These are phyloP conservation scores for Tilletia setariae DNA, from an alignment of 1,284 basidiomycete genomes.

Conservation along the genomic window DNA sequence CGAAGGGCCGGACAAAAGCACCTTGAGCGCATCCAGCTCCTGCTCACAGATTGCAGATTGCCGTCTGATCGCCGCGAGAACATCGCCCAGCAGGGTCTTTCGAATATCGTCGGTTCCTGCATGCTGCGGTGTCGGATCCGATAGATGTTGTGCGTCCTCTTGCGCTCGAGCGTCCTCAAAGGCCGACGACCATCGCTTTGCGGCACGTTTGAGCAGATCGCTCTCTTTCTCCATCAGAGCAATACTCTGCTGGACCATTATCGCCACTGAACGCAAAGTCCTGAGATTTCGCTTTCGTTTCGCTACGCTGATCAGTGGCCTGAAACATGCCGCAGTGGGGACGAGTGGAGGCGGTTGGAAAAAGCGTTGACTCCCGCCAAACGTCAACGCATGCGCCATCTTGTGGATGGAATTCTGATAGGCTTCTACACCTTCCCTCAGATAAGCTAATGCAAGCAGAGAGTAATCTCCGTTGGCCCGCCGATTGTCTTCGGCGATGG, in stretches of 20 bases:
- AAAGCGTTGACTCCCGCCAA: conserved; percentile 18
- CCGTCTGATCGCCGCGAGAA: neutral
- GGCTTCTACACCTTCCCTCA: conserved; percentile 28
- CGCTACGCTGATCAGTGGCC: conserved; percentile 31
- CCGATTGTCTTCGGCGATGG: conserved; percentile 25
- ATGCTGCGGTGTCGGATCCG: no score
- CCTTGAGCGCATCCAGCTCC: neutral
- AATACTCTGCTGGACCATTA: neutral
- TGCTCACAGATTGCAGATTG: neutral
- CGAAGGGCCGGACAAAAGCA: no score
- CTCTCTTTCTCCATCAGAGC: neutral
- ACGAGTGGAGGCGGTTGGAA: conserved; percentile 36
- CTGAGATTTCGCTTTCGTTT: conserved; percentile 21
- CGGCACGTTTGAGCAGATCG: neutral
- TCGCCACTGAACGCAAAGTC: conserved; percentile 27
- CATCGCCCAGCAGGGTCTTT: neutral
- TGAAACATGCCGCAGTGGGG: conserved; percentile 28
- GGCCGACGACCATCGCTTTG: neutral
- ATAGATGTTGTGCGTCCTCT: no score
- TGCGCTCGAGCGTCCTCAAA: neutral
- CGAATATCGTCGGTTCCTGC: neutral
- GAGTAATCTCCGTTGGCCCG: conserved; percentile 30
- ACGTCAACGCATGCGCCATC: conserved; percentile 26
- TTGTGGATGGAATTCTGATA: conserved; percentile 23
- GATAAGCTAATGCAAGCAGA: conserved; percentile 24